A percentile compares a stretch with the other conserved stretches of the same genome.
phyloP scores from a whole-genome alignment of 805 yeast genomes.

The Helenozyma rhizophorensis region DNA sequence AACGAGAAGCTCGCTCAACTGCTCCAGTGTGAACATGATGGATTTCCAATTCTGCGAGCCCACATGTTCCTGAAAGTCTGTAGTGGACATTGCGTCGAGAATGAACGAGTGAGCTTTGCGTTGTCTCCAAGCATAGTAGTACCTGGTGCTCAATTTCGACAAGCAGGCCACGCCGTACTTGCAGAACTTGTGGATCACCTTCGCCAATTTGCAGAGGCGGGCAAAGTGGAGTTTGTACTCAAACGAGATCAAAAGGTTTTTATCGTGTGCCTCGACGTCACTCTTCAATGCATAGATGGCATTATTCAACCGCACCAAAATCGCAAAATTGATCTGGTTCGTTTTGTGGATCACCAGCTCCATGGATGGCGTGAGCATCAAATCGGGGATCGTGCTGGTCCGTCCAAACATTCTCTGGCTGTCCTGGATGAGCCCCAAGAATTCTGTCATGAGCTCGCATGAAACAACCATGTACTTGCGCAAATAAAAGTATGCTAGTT shows the following conservation, averaged over 20 bases:
- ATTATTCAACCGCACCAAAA: constrained; percentile 22
- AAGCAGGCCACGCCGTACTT: constrained; percentile 8
- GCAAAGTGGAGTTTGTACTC: constrained; percentile 19
- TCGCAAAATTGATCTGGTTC: constrained; percentile 22
- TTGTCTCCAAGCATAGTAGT: constrained; percentile 15
- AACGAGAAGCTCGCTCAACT: constrained; percentile 7
- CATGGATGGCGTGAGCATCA: constrained; percentile 38
- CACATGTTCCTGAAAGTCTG: constrained; percentile 2
- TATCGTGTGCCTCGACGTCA: constrained; percentile 15
- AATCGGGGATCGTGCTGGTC: constrained; percentile 28
- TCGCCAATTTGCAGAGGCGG: constrained; percentile 24
- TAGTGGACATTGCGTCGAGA: constrained; percentile 2
- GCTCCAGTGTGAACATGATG: constrained; percentile 1
- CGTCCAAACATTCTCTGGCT: constrained; percentile 36
- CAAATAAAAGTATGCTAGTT: constrained; percentile 31
- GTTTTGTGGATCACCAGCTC: constrained; percentile 32
- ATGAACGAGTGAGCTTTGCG: constrained; percentile 10
- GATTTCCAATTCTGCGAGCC: neutral
- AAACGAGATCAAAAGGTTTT: constrained; percentile 11
- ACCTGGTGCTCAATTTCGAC: constrained; percentile 10
- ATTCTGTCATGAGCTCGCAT: constrained; percentile 28
- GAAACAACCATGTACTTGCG: constrained; percentile 24
- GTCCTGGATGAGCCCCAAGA: constrained; percentile 27
- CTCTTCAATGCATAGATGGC: constrained; percentile 19
- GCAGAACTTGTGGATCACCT: constrained; percentile 33